These are phyloP conservation scores for Microcyclospora pomicola DNA, from an alignment of 2,329 filamentous ascomycete species.

Conservation along the genomic window DNA sequence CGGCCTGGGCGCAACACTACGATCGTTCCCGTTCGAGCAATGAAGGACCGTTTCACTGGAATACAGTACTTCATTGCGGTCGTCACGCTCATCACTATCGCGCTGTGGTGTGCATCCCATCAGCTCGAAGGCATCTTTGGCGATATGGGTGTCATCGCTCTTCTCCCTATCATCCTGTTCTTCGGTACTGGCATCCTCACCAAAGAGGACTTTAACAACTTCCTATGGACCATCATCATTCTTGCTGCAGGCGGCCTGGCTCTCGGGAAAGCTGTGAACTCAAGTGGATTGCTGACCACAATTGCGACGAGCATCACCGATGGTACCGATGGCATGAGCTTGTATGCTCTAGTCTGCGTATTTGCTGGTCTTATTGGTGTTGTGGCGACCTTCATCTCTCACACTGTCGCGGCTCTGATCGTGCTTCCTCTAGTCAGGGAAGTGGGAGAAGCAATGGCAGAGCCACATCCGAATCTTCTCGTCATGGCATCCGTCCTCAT, in stretches of 20 bases:
- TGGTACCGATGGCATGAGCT: constrained; percentile 59
- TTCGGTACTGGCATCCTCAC: constrained; percentile 93
- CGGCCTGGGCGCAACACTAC: constrained; percentile 70
- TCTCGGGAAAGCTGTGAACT: constrained; percentile 85
- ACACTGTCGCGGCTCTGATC: constrained; percentile 91
- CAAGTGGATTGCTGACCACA: constrained; percentile 79
- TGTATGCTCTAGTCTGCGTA: constrained; percentile 77
- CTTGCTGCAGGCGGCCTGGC: constrained; percentile 86
- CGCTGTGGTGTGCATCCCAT: constrained; percentile 83
- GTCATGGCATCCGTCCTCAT: constrained; percentile 94
- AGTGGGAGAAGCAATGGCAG: constrained; percentile 70
- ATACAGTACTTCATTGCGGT: constrained; percentile 86
- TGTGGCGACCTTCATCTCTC: constrained; percentile 93
- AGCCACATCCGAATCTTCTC: constrained; percentile 84
- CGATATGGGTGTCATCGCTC: constrained; percentile 96
- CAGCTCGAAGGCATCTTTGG: constrained; percentile 78
- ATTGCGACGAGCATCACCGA: constrained; percentile 66
- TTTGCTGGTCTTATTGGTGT: constrained; percentile 77
- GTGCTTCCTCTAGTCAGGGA: constrained; percentile 80
- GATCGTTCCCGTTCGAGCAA: constrained; percentile 79
- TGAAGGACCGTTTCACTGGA: constrained; percentile 77
- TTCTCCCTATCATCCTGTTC: constrained; percentile 89
- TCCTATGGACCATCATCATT: constrained; percentile 99
- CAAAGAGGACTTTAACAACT: constrained; percentile 99
- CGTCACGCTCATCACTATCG: constrained; percentile 72